Evolutionary conservation across 108 stramenopile genomes (phyloP).

Genomic region (Cylindrotheca closterium): DNA sequence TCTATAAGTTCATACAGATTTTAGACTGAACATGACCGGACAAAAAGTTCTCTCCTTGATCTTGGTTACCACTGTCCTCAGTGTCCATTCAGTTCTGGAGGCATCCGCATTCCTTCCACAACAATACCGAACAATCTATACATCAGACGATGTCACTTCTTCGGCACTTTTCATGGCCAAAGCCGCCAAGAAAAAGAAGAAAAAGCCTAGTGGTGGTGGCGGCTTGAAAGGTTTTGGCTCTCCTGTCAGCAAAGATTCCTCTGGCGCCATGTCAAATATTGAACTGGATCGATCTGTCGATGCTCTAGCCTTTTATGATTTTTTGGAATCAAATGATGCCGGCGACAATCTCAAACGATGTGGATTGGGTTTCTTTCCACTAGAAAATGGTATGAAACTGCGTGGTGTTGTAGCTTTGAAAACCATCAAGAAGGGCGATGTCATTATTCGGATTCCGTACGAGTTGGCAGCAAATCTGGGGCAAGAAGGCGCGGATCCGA

Average conservation of each 20-base stretch:
- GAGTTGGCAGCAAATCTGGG: slow-evolving; percentile 74
- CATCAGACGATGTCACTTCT: not conserved
- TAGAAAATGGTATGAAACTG: slow-evolving; percentile 28
- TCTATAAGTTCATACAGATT: too few relatives aligned
- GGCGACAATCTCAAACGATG: slow-evolving; percentile 61
- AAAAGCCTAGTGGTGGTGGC: slow-evolving; percentile 5
- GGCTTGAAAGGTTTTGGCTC: slow-evolving; percentile 31
- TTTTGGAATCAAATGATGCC: slow-evolving; percentile 47
- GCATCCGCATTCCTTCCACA: too few relatives aligned
- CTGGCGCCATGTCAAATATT: slow-evolving; percentile 18
- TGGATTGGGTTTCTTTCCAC: slow-evolving; percentile 58
- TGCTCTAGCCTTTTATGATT: slow-evolving; percentile 60
- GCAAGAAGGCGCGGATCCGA: slow-evolving; percentile 64
- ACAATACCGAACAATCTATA: not conserved
- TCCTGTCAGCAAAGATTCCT: too few relatives aligned
- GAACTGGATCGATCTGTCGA: slow-evolving; percentile 56
- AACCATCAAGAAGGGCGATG: slow-evolving; percentile 65
- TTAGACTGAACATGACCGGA: too few relatives aligned
- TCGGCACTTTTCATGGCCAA: slow-evolving; percentile 19
- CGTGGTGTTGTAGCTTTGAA: slow-evolving; percentile 71
- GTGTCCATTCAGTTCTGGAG: too few relatives aligned
- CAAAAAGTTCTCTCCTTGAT: too few relatives aligned
- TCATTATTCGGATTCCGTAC: slow-evolving; percentile 73
- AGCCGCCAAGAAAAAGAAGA: slow-evolving; percentile 25
- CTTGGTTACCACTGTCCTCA: too few relatives aligned